phyloP scores from a whole-genome alignment of 345 rosid species.

The Iberis pinnata region DNA sequence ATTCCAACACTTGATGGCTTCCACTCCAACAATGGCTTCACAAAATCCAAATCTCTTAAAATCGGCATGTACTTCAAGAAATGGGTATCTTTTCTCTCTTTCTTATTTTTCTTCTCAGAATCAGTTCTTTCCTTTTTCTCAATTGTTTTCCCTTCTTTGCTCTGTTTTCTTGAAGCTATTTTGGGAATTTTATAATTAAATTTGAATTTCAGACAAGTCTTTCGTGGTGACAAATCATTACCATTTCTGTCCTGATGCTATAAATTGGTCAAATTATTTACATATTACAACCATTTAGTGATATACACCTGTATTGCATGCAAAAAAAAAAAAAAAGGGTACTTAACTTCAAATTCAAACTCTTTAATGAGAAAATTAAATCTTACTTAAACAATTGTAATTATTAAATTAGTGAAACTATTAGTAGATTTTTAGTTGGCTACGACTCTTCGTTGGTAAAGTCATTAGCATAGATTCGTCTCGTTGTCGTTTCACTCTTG shows the following conservation, averaged over 20 bases:
- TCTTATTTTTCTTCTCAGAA: not conserved
- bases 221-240: slow-evolving; percentile 14
- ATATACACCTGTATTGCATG: slow-evolving; percentile 21
- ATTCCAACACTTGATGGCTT: slow-evolving; percentile 56
- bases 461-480: slow-evolving; percentile 17
- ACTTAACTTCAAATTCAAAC: not conserved
- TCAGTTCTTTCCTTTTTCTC: not conserved
- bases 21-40: slow-evolving; percentile 31
- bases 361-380: not conserved
- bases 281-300: slow-evolving; percentile 12
- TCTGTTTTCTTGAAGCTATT: slow-evolving; percentile 1
- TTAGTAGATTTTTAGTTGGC: slow-evolving; percentile 4
- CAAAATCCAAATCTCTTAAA: slow-evolving; percentile 39
- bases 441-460: slow-evolving; percentile 14
- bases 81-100: slow-evolving; percentile 44
- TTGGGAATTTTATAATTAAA: slow-evolving; percentile 2
- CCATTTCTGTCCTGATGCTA: slow-evolving; percentile 7
- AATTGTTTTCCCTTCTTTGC: not conserved
- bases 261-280: slow-evolving; percentile 16
- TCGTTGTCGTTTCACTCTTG: slow-evolving; percentile 11
- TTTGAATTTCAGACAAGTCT: not conserved
- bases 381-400: not conserved
- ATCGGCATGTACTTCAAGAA: slow-evolving; percentile 72
- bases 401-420: slow-evolving; percentile 6
- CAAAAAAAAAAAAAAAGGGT: not conserved